Base-by-base conservation (phyloP, 208 protist species). In the Crithidia sp. region DNA sequence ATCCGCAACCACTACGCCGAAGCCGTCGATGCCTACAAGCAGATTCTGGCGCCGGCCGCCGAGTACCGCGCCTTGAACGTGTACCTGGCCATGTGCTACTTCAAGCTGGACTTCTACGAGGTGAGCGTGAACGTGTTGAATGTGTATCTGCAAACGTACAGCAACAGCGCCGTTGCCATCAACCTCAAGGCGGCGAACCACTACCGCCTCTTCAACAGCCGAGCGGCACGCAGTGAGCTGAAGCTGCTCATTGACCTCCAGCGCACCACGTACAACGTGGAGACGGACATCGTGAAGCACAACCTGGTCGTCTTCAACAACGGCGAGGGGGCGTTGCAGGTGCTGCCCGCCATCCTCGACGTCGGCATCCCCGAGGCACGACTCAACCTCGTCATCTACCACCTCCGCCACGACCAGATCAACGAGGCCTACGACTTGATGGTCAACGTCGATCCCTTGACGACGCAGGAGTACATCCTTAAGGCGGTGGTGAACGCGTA, bases 61-160 rank as follows among this genome's bases (percentile, higher is more conserved):
- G 95, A 98, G 63, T 98, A 94, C 71, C 60, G 93, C 0, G 96
- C 97, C 2, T 86, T 99, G 2, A 96, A 99, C 73, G 95, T 99
- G 13, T 99, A 99, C 78, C 85, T 99, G 28, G 97, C 98, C 5
- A 91, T 99, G 80, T 99, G 98, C 84, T 99, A 99, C 86, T 99
- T 98, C 85, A 99, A 99, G 82, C 92, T 99, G 50, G 97, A 99
- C 79, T 99, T 98, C 77, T 99, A 99, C 83, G 95, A 98, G 74
- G 91, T 98, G 61, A 97, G 93, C 53, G 79, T 97, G 13, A 95
- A 98, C 45, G 89, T 98, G 28, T 76, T 98, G 28, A 94, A 95
- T 67, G 83, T 84, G 55, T 98, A 98, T 68, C 78, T 99, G 39
- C 89, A 97, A 71, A 81, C 86, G 28, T 88, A 97, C 78, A 94